Evolutionary conservation across 2,329 filamentous ascomycete species (phyloP), one percentile per base, ranked within the genome.

Genomic region (Periconia digitata): DNA sequence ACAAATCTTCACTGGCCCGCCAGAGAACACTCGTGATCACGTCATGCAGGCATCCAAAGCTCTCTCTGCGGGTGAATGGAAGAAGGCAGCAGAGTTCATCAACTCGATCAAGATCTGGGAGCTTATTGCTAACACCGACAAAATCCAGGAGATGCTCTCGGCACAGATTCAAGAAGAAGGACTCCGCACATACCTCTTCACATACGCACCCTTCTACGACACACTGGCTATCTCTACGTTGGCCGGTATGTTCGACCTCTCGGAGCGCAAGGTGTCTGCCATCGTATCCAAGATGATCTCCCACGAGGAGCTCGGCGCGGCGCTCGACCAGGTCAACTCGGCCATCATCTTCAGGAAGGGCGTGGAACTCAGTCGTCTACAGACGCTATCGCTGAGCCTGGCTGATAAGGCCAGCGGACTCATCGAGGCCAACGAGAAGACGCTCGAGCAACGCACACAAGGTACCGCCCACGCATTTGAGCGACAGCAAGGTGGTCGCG

Each of bases 31-130:
- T 22, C 88, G 94, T 61, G 94, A 99, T 74, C 94, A 97, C 69
- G 92, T 99, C 66, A 97, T 99, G 90, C 95, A 97, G 79, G 92
- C 92, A 13, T 96, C 94, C 52, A 96, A 97, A 79, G 92, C 94
- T 43, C 83, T 99, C 53, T 92, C 94, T 24, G 92, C 91, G 17
- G 94, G 95, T 59, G 94, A 99, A 76, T 99, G 94, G 94, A 96
- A 96, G 84, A 95, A 95, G 80, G 87, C 92, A 15, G 92, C 87
- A 18, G 83, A 88, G 54, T 94, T 95, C 74, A 92, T 99, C 74
- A 91, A 94, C 79, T 90, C 86, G 68, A 99, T 99, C 79, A 99
- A 96, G 85, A 99, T 99, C 72, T 99, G 94, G 94, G 94, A 99
- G 46, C 83, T 99, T 59, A 95, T 99, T 84, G 89, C 92, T 49